Base-by-base conservation (phyloP, 2,329 filamentous ascomycete genomes). In the Aureobasidium pullulans region DNA sequence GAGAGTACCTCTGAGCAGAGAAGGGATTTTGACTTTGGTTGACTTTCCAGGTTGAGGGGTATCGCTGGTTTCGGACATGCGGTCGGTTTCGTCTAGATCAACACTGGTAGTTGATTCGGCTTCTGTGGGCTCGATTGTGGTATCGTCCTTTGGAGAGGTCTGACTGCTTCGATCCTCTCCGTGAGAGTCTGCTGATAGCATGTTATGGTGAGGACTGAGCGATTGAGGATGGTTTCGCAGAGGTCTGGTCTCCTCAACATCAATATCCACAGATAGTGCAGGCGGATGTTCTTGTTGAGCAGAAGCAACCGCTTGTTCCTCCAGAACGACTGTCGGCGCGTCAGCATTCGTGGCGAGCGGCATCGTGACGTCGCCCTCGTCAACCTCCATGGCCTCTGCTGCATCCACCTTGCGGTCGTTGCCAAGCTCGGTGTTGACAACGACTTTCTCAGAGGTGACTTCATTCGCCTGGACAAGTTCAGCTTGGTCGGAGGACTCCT, bases 1-100 rank as follows among this genome's bases (percentile, higher is more conserved):
- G 10, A 99, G 77, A 0, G 85, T 96, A 19, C 94, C 94, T 52
- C 94, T 87, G 0, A 99, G 81, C 62, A 90, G 59, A 63, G 73
- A 88, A 0, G 91, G 92, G 10, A 94, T 82, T 71, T 76, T 61
- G 62, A 62, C 60, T 70, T 63, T 62, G 8, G 63, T 58, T 19
- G 61, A 63, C 13, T 63, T 63, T 13, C 54, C 49, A 47, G 63
- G 62, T 29, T 66, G 63, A 29, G 63, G 60, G 31, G 52, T 59
- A 1, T 61, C 36, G 11, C 34, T 56, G 47, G 62, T 59, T 57
- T 62, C 46, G 32, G 62, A 46, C 34, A 60, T 59, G 34, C 53
- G 36, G n/a, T 61, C 47, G 42, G 31, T 34, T 7, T 62, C 63
- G 5, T 60, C 60, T 4, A 59, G 54, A 40, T 63, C 62, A 28